A percentile compares a stretch with the other conserved stretches of the same genome.
Evolutionary conservation across 75 land plant genomes (phyloP).

Genomic region (Chamaecyparis obtusa): DNA sequence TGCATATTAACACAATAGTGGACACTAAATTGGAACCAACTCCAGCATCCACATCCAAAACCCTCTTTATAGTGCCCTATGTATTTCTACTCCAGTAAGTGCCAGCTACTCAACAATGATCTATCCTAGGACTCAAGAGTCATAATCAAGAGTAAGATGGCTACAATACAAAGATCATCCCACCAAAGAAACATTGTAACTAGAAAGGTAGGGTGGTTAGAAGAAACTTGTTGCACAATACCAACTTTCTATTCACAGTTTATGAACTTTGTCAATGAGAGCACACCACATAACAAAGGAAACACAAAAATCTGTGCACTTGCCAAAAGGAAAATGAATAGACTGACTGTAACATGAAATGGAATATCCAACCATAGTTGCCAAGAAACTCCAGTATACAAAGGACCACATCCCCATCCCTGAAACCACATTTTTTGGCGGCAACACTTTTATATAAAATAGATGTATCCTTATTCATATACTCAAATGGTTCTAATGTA

Average conservation of each 20-base stretch:
- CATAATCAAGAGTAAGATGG: not conserved
- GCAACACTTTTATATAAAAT: no score
- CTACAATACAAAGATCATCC: not conserved
- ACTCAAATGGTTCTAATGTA: no score
- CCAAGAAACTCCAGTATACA: no score
- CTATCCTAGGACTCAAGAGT: not conserved
- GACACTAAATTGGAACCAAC: not conserved
- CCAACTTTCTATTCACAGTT: not conserved
- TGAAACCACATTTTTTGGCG: no score
- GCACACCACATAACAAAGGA: not conserved
- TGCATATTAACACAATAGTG: not conserved
- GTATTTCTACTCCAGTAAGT: not conserved
- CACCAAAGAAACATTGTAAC: not conserved
- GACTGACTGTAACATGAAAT: not conserved
- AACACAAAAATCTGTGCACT: not conserved
- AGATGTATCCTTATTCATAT: no score
- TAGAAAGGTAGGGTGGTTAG: not conserved
- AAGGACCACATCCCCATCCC: no score
- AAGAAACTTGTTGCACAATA: not conserved
- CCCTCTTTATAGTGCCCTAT: not conserved
- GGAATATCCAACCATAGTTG: no score
- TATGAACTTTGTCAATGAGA: not conserved
- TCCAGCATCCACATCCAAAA: not conserved
- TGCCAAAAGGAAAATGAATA: not conserved
- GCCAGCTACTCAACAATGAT: not conserved